Evolutionary conservation across 805 yeast species (phyloP).

Genomic region (Lipomyces oligophaga): DNA sequence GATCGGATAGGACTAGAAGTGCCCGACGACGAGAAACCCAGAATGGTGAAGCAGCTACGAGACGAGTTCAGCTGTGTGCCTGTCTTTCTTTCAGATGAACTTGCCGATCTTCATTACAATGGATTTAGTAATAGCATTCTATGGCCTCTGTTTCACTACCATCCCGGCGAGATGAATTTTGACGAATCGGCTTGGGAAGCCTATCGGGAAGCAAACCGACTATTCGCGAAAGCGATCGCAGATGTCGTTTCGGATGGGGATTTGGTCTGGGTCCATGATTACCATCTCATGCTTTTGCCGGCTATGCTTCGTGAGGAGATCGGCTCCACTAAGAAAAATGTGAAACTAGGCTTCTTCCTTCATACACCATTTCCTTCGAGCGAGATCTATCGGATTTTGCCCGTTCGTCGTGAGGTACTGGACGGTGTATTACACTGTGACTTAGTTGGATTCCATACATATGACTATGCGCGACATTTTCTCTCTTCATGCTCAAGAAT

Average conservation of each 20-base stretch:
- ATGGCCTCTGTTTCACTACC: conserved; percentile 98
- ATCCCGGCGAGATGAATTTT: conserved; percentile 98
- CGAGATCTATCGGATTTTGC: conserved; percentile 91
- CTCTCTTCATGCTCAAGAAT: conserved; percentile 83
- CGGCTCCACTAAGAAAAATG: conserved; percentile 46
- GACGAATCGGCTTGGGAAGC: conserved; percentile 99
- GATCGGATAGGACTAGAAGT: conserved; percentile 52
- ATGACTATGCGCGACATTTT: conserved; percentile 96
- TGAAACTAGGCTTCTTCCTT: conserved; percentile 84
- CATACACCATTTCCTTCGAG: conserved; percentile 98
- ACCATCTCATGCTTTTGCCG: conserved; percentile 93
- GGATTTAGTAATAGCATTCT: conserved; percentile 91
- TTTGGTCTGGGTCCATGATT: conserved; percentile 96
- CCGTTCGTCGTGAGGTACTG: conserved; percentile 88
- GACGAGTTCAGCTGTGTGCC: conserved; percentile 86
- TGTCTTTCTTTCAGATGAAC: conserved; percentile 76
- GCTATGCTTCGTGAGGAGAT: conserved; percentile 71
- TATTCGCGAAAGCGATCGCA: conserved; percentile 73
- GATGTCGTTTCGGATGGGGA: conserved; percentile 73
- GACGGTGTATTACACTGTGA: conserved; percentile 92
- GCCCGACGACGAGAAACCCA: conserved; percentile 66
- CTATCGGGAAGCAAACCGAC: conserved; percentile 83
- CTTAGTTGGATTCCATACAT: conserved; percentile 96
- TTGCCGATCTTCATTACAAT: conserved; percentile 94
- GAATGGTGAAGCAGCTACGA: conserved; percentile 65